A percentile compares a stretch with the other conserved stretches of the same genome.
Conservation (phyloP, 2,329 filamentous ascomycete genomes). For the Aspergillus felis region DNA sequence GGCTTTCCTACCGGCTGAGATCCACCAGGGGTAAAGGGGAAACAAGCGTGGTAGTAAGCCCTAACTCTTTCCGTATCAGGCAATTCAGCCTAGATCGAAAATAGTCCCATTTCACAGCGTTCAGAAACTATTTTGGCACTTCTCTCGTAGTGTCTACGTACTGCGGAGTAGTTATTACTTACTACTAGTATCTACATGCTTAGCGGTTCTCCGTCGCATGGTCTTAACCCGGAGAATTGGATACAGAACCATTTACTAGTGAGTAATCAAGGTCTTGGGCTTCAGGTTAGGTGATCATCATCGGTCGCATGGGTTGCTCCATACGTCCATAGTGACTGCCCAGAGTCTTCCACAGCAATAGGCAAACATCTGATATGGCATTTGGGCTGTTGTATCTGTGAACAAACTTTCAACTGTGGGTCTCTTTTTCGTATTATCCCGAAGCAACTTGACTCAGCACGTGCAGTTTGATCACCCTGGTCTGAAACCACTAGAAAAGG, state of each 20-base stretch:
- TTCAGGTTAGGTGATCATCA: slow-evolving; percentile 1
- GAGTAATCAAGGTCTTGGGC: neutral
- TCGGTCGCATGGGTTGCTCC: too few species aligned
- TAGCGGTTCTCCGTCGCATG: neutral
- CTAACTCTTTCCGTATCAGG: neutral
- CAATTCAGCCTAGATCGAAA: neutral
- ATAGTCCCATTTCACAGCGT: neutral
- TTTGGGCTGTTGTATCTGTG: too few species aligned
- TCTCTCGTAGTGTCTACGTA: neutral
- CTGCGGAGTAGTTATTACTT: too few species aligned
- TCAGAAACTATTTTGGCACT: neutral
- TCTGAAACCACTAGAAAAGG: slow-evolving; percentile 31
- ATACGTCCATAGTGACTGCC: too few species aligned
- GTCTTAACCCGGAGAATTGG: slow-evolving; percentile 1
- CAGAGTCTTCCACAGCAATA: too few species aligned
- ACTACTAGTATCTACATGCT: neutral
- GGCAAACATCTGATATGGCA: too few species aligned
- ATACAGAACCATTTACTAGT: too few species aligned
- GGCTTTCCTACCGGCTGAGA: neutral
- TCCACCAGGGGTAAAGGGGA: neutral
- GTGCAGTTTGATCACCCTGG: slow-evolving; percentile 29
- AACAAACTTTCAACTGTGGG: too few species aligned
- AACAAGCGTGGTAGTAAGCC: neutral
- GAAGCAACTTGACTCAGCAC: slow-evolving; percentile 8
- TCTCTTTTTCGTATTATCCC: too few species aligned